These are phyloP conservation scores for Cyclostephanos tholiformis DNA, from an alignment of 108 stramenopile species.

Conservation along the genomic window DNA sequence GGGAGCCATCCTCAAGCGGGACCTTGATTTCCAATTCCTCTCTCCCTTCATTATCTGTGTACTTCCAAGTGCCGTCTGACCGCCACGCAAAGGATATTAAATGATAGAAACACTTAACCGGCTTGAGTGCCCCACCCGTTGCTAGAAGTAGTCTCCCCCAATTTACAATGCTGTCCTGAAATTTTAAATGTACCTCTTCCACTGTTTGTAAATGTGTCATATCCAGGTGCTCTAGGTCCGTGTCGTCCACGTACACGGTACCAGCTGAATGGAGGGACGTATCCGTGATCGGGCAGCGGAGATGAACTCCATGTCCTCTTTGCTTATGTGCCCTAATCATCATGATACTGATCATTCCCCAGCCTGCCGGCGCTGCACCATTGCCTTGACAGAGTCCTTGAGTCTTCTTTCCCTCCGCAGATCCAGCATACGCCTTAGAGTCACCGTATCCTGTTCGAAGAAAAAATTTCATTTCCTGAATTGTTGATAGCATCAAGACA, in stretches of 20 bases:
- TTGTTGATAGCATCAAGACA: neutral
- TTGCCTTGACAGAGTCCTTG: slow-evolving; percentile 5
- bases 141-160: slow-evolving; percentile 22
- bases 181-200: neutral
- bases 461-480: slow-evolving; percentile 6
- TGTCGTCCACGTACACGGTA: too few relatives aligned
- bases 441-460: neutral
- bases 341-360: neutral
- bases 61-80: slow-evolving; percentile 11
- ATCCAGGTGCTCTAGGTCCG: neutral
- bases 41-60: neutral
- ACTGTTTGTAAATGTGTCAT: neutral
- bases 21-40: slow-evolving; percentile 6
- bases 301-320: neutral
- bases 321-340: neutral
- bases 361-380: neutral
- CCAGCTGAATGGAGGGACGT: neutral
- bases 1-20: slow-evolving; percentile 24
- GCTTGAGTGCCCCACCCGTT: slow-evolving; percentile 17
- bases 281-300: neutral
- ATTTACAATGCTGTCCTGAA: neutral
- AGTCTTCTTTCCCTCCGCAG: neutral
- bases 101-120: slow-evolving; percentile 7
- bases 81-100: slow-evolving; percentile 17
- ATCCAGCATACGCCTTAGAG: neutral